A percentile compares a stretch with the other conserved stretches of the same genome.
Conservation (phyloP, 352 stramenopile genomes). For the Phytophthora sansomeana region DNA sequence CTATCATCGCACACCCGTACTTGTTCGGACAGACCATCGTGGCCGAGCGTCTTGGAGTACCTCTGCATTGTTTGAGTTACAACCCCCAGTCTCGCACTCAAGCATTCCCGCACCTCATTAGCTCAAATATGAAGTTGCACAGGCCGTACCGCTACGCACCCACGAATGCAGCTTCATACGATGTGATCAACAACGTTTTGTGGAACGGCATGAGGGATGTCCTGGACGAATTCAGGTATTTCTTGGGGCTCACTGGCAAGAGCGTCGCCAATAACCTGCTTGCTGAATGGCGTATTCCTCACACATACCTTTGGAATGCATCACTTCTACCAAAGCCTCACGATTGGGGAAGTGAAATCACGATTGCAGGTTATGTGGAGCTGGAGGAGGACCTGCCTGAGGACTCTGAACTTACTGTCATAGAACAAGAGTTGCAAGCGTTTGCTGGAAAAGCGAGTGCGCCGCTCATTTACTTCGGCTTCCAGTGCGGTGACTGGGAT, state of each 20-base stretch:
- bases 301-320: slow-evolving; percentile 81
- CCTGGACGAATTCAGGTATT: slow-evolving; percentile 66
- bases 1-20: slow-evolving; percentile 74
- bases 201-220: slow-evolving; percentile 56
- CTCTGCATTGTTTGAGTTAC: slow-evolving; percentile 72
- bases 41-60: slow-evolving; percentile 74
- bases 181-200: slow-evolving; percentile 57
- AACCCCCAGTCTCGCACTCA: slow-evolving; percentile 62
- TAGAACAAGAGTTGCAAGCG: slow-evolving; percentile 36
- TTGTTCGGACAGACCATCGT: slow-evolving; percentile 70
- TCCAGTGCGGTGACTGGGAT: slow-evolving; percentile 60
- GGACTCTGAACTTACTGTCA: slow-evolving; percentile 18
- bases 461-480: slow-evolving; percentile 63
- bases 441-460: slow-evolving; percentile 26
- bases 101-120: slow-evolving; percentile 68
- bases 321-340: slow-evolving; percentile 61
- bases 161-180: slow-evolving; percentile 63
- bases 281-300: slow-evolving; percentile 59
- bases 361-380: slow-evolving; percentile 62
- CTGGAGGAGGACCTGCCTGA: slow-evolving; percentile 35
- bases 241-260: slow-evolving; percentile 56
- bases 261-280: slow-evolving; percentile 48
- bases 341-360: slow-evolving; percentile 71
- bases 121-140: slow-evolving; percentile 48
- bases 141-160: slow-evolving; percentile 55